These are phyloP conservation scores for Penicillium corylophilum DNA, from an alignment of 2,329 filamentous ascomycete genomes.

Conservation along the genomic window DNA sequence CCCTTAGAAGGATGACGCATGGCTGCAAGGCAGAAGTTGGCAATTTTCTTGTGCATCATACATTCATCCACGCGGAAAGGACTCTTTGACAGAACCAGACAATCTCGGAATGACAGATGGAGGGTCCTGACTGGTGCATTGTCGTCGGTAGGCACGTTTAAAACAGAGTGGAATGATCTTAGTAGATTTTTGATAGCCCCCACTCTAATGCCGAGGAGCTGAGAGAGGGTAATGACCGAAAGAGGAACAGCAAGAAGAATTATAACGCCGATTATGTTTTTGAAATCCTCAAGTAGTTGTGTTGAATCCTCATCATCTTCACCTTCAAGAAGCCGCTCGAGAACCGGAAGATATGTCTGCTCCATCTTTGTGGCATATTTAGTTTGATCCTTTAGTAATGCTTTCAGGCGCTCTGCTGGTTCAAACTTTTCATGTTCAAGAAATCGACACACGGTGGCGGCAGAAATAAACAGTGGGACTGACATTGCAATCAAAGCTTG, in stretches of 20 bases:
- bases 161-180: constrained; percentile 18
- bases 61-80: constrained; percentile 30
- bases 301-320: constrained; percentile 5
- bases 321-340: constrained; percentile 6
- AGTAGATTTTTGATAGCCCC: constrained; percentile 12
- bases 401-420: constrained; percentile 2
- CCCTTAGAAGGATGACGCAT: background rate
- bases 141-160: constrained; percentile 13
- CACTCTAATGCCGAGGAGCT: constrained; percentile 8
- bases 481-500: background rate
- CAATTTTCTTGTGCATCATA: constrained; percentile 6
- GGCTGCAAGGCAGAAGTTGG: background rate
- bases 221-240: constrained; percentile 14
- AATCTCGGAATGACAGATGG: constrained; percentile 34
- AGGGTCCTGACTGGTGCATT: constrained; percentile 19
- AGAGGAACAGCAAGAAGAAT: constrained; percentile 22
- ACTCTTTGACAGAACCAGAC: constrained; percentile 23
- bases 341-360: constrained; percentile 22
- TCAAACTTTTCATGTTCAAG: background rate
- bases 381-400: constrained; percentile 2
- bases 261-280: constrained; percentile 20
- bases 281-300: constrained; percentile 12
- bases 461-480: constrained; percentile 3
- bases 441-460: constrained; percentile 2
- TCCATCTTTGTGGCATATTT: constrained; percentile 14